A percentile compares a stretch with the other conserved stretches of the same genome.
These are phyloP conservation scores for Actinomucor elegans DNA, from an alignment of 371 early-diverging fungal species.

Conservation along the genomic window DNA sequence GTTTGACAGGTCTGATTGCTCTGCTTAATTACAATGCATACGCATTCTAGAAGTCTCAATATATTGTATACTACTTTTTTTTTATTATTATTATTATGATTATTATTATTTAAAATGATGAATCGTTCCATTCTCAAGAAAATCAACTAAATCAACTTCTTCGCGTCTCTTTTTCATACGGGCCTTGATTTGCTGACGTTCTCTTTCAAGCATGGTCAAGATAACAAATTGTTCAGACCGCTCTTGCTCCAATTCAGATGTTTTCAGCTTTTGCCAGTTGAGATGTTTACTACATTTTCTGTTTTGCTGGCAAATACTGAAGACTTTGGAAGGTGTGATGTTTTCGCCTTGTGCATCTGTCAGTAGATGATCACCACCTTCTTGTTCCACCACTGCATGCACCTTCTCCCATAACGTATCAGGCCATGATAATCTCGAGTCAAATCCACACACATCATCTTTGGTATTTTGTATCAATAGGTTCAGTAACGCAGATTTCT, in stretches of 20 bases:
- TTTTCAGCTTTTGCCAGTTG: conserved; percentile 53
- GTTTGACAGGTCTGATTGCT: too few relatives aligned
- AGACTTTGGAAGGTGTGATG: conserved; percentile 1
- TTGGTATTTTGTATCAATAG: conserved; percentile 22
- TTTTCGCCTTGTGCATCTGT: neutral
- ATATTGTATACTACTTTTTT: too few relatives aligned
- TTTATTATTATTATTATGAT: too few relatives aligned
- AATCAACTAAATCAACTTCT: conserved; percentile 28
- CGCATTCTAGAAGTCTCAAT: too few relatives aligned
- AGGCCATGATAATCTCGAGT: conserved; percentile 54
- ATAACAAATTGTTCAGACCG: conserved; percentile 34
- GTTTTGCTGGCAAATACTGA: conserved; percentile 24
- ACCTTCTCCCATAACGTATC: conserved; percentile 36
- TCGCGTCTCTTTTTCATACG: conserved; percentile 44
- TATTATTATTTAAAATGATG: conserved; percentile 12
- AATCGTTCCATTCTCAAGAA: conserved; percentile 38
- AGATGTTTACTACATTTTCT: conserved; percentile 45
- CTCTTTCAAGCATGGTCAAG: conserved; percentile 33
- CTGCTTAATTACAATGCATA: too few relatives aligned
- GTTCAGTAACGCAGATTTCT: conserved; percentile 21
- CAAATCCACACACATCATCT: conserved; percentile 50
- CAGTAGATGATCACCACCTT: neutral
- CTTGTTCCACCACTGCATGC: conserved; percentile 9
- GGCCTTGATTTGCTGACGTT: conserved; percentile 41
- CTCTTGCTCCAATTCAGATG: conserved; percentile 56